phyloP scores from a whole-genome alignment of 2,329 filamentous ascomycete genomes.

The Aspergillus jensenii region DNA sequence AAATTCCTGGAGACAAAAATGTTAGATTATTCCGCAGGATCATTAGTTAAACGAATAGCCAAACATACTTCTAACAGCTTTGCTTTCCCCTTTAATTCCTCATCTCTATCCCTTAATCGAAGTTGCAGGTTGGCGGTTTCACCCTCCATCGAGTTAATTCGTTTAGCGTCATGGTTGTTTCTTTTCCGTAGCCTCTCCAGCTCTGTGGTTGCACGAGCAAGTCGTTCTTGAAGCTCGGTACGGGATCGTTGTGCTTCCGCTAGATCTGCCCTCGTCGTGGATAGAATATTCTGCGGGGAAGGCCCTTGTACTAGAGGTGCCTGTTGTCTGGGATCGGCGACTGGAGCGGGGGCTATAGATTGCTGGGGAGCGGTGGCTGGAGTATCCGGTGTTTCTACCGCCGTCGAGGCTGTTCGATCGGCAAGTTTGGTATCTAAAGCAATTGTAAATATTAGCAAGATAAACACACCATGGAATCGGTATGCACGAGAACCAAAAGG shows the following conservation, averaged over 20 bases:
- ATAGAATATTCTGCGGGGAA: constrained; percentile 34
- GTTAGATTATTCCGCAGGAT: background rate
- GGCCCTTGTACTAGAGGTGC: constrained; percentile 20
- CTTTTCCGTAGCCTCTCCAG: constrained; percentile 63
- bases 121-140: constrained; percentile 63
- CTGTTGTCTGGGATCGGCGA: constrained; percentile 29
- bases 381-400: constrained; percentile 36
- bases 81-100: constrained; percentile 80
- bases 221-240: constrained; percentile 63
- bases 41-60: background rate
- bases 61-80: constrained; percentile 71
- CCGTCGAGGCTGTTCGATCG: constrained; percentile 61
- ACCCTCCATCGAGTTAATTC: constrained; percentile 61
- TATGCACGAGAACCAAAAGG: background rate
- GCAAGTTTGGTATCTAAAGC: constrained; percentile 62
- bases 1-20: constrained; percentile 57
- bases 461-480: background rate
- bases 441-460: background rate
- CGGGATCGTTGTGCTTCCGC: constrained; percentile 74
- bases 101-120: constrained; percentile 75
- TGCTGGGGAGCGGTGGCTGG: constrained; percentile 23
- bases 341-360: constrained; percentile 28
- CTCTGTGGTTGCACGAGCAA: constrained; percentile 64
- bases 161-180: constrained; percentile 59
- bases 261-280: constrained; percentile 62